These are phyloP conservation scores for Daldinia grandis DNA, from an alignment of 495 filamentous ascomycete species.

Conservation along the genomic window DNA sequence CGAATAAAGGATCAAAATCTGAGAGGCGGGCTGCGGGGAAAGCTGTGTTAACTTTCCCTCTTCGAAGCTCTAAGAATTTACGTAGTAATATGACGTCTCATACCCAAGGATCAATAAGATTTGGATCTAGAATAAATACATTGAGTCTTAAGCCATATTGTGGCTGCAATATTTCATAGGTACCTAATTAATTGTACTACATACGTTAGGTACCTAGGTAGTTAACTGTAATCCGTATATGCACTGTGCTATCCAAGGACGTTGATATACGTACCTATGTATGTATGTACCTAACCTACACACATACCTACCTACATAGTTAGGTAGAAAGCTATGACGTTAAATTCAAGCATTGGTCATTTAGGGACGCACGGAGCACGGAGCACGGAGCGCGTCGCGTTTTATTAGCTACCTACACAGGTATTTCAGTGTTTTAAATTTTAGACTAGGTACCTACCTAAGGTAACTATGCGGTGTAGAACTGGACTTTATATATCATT, in stretches of 20 bases:
- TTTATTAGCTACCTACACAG: neutral
- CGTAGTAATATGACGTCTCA: neutral
- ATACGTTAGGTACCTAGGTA: no score
- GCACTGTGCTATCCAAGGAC: no score
- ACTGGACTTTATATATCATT: no score
- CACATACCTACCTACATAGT: no score
- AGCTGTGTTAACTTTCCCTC: neutral
- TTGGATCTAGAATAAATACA: neutral
- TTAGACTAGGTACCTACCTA: no score
- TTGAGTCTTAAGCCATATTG: neutral
- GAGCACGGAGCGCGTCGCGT: neutral
- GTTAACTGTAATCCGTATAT: no score
- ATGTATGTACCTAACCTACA: no score
- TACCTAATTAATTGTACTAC: no score
- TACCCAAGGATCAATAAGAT: neutral
- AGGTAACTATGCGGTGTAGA: neutral
- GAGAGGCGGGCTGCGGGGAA: neutral
- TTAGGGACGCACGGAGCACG: neutral
- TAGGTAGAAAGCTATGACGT: neutral
- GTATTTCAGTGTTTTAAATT: no score
- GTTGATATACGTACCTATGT: no score
- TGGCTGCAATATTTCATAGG: neutral
- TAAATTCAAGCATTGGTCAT: neutral
- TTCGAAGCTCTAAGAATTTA: neutral
- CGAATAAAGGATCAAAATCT: neutral